These are phyloP conservation scores for Penicillium arizonense DNA, from an alignment of 495 filamentous ascomycete species.

Conservation along the genomic window DNA sequence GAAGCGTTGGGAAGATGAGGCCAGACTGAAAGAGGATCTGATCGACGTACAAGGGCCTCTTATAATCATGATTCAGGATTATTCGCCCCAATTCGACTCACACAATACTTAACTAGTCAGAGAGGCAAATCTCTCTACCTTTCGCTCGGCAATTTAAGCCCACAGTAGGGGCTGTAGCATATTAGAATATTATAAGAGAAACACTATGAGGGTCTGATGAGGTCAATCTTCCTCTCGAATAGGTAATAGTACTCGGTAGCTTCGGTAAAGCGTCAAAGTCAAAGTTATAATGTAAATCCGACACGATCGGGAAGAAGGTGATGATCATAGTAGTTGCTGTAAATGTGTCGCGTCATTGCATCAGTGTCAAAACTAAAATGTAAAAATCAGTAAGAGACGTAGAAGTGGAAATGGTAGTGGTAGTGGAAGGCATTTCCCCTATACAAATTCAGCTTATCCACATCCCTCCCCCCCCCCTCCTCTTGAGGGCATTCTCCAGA, in stretches of 20 bases:
- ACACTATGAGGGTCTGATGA: neutral
- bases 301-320: too few species aligned
- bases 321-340: too few species aligned
- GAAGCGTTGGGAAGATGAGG: too few species aligned
- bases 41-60: neutral
- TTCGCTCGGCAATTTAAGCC: conserved; percentile 4
- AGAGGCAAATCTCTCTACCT: neutral
- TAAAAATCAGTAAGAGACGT: neutral
- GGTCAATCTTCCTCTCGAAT: neutral
- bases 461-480: conserved; percentile 13
- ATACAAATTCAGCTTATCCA: conserved; percentile 22
- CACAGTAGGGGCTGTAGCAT: too few species aligned
- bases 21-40: neutral
- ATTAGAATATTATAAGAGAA: too few species aligned
- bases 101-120: neutral
- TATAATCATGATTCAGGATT: conserved; percentile 18
- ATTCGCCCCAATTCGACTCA: conserved; percentile 1
- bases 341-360: neutral
- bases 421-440: conserved; percentile 2
- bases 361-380: neutral
- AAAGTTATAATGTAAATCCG: neutral
- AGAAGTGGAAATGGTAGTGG: neutral
- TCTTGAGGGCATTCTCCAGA: conserved; percentile 8
- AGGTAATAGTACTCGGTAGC: neutral
- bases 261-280: neutral